Evolutionary conservation across 139 green algal species (phyloP).

Genomic region (Astrephomene gubernaculifera): DNA sequence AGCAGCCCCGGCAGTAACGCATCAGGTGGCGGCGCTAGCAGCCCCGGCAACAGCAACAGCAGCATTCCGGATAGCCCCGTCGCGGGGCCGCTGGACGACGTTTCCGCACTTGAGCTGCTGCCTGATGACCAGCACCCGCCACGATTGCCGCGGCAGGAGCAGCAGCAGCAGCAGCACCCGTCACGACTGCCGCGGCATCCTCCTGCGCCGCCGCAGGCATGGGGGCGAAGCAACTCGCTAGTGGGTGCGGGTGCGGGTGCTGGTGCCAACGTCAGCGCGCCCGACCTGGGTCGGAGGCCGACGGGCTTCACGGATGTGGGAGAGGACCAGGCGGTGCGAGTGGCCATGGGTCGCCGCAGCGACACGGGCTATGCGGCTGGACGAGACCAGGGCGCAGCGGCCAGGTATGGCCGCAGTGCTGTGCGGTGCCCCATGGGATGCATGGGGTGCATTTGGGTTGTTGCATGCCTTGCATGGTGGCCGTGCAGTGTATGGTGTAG

Average conservation of each 20-base stretch:
- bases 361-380: background rate
- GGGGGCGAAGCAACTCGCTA: background rate
- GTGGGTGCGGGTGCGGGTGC: background rate
- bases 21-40: background rate
- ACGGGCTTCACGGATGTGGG: background rate
- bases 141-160: background rate
- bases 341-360: background rate
- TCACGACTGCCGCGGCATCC: background rate
- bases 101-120: background rate
- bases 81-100: constrained; percentile 5
- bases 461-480: background rate
- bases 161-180: background rate
- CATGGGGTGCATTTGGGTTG: background rate
- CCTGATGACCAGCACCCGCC: background rate
- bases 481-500: background rate
- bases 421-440: background rate
- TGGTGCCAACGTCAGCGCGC: background rate
- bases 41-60: background rate
- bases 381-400: background rate
- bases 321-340: background rate
- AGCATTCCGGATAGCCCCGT: no score
- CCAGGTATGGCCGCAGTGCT: no score
- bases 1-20: no score
- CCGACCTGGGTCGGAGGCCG: background rate
- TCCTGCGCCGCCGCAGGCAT: background rate